Evolutionary conservation across 2,329 filamentous ascomycete species (phyloP), one percentile per base, ranked within the genome.

Genomic region (Pestalotiopsis fici): DNA sequence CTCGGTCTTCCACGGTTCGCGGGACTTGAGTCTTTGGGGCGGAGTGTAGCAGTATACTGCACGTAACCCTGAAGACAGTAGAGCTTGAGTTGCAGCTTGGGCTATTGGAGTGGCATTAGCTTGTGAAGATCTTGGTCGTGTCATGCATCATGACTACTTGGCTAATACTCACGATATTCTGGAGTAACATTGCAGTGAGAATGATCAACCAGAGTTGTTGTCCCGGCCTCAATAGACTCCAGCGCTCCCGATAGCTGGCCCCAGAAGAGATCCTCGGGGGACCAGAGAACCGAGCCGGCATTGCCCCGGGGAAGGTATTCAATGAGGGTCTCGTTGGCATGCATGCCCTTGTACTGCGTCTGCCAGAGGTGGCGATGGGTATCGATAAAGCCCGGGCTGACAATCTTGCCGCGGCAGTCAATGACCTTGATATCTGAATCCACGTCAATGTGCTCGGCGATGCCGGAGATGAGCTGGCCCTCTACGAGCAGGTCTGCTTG

Each of bases 361-460:
- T 56, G 47, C 82, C 82, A 85, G 7, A 82, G 71, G 72, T 85
- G 83, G 57, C 81, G 78, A 62, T 83, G 82, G 1, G 81, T 81
- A 69, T 82, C 80, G 59, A 83, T 74, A 70, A 83, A 83, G 2
- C 82, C 82, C 0, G 82, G 80, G 2, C 75, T 79, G 47, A 83
- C 71, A 25, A 83, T 75, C 67, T 79, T 81, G 69, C 72, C 75
- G 0, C 73, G 72, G 60, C 79, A 83, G 68, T 85, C 79, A 28
- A 85, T 75, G 3, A 83, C 67, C 31, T 74, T 68, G 0, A 70
- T 67, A 6, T 65, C 61, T 1, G 63, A 21, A 11, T 21, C 31
- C 6, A 55, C 35, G 18, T 43, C 21, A 18, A 68, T 65, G 18
- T 60, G 27, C 39, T 64, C 35, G 11, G 68, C 69, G 37, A 71